Base-by-base conservation (phyloP, 179 eudicot species). In the Heliamphora pulchella region DNA sequence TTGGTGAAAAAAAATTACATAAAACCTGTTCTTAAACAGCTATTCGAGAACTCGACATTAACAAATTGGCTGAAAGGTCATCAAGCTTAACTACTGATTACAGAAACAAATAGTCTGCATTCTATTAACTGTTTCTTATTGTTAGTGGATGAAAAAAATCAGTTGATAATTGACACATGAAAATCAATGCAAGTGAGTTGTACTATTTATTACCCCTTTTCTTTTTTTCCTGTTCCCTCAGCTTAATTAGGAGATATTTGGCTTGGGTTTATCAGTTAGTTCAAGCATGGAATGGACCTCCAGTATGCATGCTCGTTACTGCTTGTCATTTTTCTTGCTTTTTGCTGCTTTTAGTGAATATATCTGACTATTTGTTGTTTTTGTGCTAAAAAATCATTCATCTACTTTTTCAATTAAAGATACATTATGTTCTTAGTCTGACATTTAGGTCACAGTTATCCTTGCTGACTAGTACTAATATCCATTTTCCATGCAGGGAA, bases 401-500 rank as follows among this genome's bases (percentile, higher is more conserved):
- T 74, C 57, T 57, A 57, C 64, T 73, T 55, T 4, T 48, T 4
- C 8, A 58, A 43, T 61, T 20, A 0, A 20, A 59, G 43, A 58
- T 78, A 6, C 31, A 7, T 43, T 55, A n/a, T 78, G 14, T 20
- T 51, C 31, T 69, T 69, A 10, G 54, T 18, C 8, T 57, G 53
- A 17, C 80, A 44, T 68, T 22, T 65, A 3, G 48, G 44, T 68
- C 47, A 76, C n/a, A 54, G 14, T 61, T 76, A 22, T 48, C 75
- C 22, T 43, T 22, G 48, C 41, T 3, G 15, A 51, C 61, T 44
- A 50, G 78, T 20, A 76, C 55, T 77, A 75, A 20, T 81, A 72
- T 74, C 81, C 76, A 8, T 73, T 66, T 79, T 15, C 75, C 78
- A 80, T 78, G 31, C 86, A 95, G 97, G 98, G 96, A 83, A 95